Conservation (phyloP, 2,329 filamentous ascomycete species). For the Colletotrichum sp. region DNA sequence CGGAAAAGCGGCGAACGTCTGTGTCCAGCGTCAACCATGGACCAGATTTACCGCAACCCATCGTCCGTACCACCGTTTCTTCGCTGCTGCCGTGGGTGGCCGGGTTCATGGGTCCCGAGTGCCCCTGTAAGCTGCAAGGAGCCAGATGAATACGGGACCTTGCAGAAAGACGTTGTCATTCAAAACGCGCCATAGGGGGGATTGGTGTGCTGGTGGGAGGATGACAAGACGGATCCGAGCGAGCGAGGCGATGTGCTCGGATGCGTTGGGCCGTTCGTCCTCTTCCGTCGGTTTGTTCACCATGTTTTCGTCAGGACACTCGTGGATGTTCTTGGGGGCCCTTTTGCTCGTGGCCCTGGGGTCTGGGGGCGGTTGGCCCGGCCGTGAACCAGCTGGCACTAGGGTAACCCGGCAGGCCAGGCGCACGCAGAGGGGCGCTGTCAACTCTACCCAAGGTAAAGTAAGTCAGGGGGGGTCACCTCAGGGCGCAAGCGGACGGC, state of each 20-base stretch:
- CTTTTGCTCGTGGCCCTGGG: background rate
- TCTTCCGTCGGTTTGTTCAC: background rate
- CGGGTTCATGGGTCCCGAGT: background rate
- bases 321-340: background rate
- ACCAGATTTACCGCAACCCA: background rate
- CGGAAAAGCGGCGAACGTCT: background rate
- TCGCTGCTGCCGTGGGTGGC: background rate
- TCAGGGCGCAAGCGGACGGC: background rate
- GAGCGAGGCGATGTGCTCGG: slow-evolving; percentile 8
- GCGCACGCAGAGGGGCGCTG: background rate
- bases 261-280: background rate
- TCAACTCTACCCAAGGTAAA: background rate
- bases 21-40: background rate
- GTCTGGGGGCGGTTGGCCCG: background rate
- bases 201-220: background rate
- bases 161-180: slow-evolving; percentile 1
- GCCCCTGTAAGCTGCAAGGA: background rate
- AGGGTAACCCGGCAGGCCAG: background rate
- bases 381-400: background rate
- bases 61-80: background rate
- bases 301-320: background rate
- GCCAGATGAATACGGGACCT: background rate
- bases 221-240: slow-evolving; percentile 8
- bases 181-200: background rate
- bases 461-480: background rate